phyloP scores from a whole-genome alignment of 1,284 basidiomycete genomes.

The Sanguinoderma infundibulare region DNA sequence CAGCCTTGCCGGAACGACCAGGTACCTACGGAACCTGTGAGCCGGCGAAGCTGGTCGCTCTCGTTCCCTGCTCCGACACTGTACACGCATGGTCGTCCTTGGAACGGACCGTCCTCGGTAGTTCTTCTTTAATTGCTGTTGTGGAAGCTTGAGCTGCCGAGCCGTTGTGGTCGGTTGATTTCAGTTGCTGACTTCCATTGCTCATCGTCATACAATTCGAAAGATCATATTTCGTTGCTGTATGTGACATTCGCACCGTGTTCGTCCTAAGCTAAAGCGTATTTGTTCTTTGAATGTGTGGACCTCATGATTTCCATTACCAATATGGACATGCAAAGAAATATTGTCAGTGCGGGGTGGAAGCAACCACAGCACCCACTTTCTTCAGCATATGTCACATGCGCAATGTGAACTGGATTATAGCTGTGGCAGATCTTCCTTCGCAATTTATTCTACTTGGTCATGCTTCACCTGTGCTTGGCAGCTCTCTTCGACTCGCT shows the following conservation, averaged over 20 bases:
- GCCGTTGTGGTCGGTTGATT: too few relatives aligned
- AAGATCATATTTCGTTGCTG: background rate
- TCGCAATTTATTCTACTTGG: background rate
- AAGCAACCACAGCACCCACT: conserved; percentile 9
- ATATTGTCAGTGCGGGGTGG: too few relatives aligned
- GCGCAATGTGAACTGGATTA: background rate
- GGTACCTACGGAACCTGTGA: conserved; percentile 12
- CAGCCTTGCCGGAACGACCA: background rate
- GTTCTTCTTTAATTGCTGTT: conserved; percentile 12
- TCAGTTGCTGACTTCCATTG: background rate
- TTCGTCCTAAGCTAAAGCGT: too few relatives aligned
- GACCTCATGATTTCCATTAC: too few relatives aligned
- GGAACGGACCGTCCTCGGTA: conserved; percentile 20
- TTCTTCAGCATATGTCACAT: background rate
- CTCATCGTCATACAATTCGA: background rate
- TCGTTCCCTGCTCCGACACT: conserved; percentile 4
- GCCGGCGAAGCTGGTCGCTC: conserved; percentile 14
- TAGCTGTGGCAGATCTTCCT: conserved; percentile 5
- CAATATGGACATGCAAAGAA: background rate
- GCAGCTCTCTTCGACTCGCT: background rate
- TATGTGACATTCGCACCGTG: too few relatives aligned
- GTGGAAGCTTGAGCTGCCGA: conserved; percentile 4
- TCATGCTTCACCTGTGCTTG: background rate
- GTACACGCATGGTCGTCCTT: conserved; percentile 4
- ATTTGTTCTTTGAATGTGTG: too few relatives aligned